Evolutionary conservation across 805 yeast species (phyloP).

Genomic region (Ogataea nonfermentans): DNA sequence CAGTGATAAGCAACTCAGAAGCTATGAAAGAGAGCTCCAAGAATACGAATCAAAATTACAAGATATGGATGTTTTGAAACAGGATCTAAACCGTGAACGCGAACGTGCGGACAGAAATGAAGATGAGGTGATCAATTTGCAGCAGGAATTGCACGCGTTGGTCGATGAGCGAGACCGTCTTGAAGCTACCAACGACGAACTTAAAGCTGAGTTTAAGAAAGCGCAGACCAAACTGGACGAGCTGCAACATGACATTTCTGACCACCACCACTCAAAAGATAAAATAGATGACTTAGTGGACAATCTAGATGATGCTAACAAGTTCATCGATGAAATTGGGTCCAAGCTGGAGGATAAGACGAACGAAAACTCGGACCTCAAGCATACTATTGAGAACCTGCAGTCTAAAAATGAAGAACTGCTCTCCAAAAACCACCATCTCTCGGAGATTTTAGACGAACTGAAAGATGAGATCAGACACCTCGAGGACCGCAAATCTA

Average conservation of each 20-base stretch:
- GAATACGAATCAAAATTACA: constrained; percentile 9
- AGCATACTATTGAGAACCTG: constrained; percentile 21
- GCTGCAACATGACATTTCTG: constrained; percentile 4
- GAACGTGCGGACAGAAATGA: constrained; percentile 11
- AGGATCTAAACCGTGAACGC: constrained; percentile 9
- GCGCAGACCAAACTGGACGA: constrained; percentile 8
- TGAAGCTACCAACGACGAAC: constrained; percentile 12
- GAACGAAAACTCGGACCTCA: constrained; percentile 15
- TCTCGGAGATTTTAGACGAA: constrained; percentile 7
- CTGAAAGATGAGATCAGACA: constrained; percentile 5
- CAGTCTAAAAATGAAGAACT: constrained; percentile 27
- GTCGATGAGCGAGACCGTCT: constrained; percentile 18
- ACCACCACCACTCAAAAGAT: constrained; percentile 12
- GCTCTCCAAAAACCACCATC: constrained; percentile 4
- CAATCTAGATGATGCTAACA: constrained; percentile 15
- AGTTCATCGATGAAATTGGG: constrained; percentile 26
- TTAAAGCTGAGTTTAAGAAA: constrained; percentile 6
- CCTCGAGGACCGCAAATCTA: constrained; percentile 5
- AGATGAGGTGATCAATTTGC: constrained; percentile 14
- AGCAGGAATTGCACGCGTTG: constrained; percentile 11
- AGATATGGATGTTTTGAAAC: constrained; percentile 11
- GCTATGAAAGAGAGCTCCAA: constrained; percentile 9
- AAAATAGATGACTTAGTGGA: constrained; percentile 15
- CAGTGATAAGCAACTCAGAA: constrained; percentile 9
- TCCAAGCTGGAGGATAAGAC: constrained; percentile 22